Conservation (phyloP, 352 stramenopile genomes). For the Pythium biforme region DNA sequence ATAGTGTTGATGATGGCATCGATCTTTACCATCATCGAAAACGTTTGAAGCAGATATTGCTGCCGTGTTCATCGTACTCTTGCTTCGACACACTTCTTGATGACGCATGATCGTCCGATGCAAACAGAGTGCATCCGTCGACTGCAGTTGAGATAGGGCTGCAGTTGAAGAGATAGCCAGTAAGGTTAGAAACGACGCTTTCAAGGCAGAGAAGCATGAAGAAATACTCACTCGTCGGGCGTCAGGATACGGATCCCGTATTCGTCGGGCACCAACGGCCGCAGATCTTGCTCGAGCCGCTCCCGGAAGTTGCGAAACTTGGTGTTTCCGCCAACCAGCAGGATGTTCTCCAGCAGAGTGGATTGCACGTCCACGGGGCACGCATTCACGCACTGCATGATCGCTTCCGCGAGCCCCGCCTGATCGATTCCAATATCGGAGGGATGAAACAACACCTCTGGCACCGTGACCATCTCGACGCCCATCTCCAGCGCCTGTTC, state of each 20-base stretch:
- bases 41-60: conserved; percentile 53
- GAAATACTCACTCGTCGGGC: conserved; percentile 49
- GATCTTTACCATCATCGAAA: conserved; percentile 22
- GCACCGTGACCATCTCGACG: conserved; percentile 86
- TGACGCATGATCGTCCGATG: conserved; percentile 24
- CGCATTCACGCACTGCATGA: conserved; percentile 80
- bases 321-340: conserved; percentile 86
- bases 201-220: background rate
- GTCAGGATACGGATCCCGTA: conserved; percentile 43
- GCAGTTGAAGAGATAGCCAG: conserved; percentile 8
- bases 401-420: conserved; percentile 78
- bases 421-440: conserved; percentile 90
- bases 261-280: conserved; percentile 51
- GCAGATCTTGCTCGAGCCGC: conserved; percentile 64
- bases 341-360: conserved; percentile 84
- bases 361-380: conserved; percentile 71
- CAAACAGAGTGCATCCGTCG: conserved; percentile 56
- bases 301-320: conserved; percentile 84
- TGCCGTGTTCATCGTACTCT: conserved; percentile 79
- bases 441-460: conserved; percentile 91
- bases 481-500: conserved; percentile 81
- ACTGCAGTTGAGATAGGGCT: conserved; percentile 60
- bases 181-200: background rate
- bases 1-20: background rate
- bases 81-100: conserved; percentile 54